These are phyloP conservation scores for Endoconidiophora polonica DNA, from an alignment of 2,329 filamentous ascomycete species.

Conservation along the genomic window DNA sequence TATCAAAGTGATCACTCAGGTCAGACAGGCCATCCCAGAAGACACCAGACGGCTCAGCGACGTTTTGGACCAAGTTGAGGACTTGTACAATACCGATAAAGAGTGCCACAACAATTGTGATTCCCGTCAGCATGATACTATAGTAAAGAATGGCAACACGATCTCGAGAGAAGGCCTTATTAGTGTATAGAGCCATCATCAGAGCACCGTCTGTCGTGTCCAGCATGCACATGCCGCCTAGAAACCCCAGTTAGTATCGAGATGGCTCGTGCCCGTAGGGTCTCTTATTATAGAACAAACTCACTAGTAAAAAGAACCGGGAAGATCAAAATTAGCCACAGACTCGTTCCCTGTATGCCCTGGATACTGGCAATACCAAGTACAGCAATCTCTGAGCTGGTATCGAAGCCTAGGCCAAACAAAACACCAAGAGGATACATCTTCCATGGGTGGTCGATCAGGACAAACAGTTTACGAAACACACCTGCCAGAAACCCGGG, in stretches of 20 bases:
- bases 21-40: constrained; percentile 82
- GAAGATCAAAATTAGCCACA: constrained; percentile 91
- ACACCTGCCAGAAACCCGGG: constrained; percentile 57
- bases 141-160: constrained; percentile 87
- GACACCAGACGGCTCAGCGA: constrained; percentile 51
- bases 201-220: constrained; percentile 86
- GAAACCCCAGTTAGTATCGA: not conserved
- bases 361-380: constrained; percentile 81
- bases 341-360: constrained; percentile 66
- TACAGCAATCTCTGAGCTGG: constrained; percentile 82
- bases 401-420: constrained; percentile 89
- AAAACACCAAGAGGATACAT: constrained; percentile 85
- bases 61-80: constrained; percentile 59
- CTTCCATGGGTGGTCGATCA: constrained; percentile 71
- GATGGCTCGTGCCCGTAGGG: not conserved
- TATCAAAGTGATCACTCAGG: constrained; percentile 66
- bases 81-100: constrained; percentile 79
- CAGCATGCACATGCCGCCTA: constrained; percentile 83
- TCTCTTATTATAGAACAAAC: constrained; percentile 13
- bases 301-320: constrained; percentile 72
- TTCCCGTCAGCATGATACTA: constrained; percentile 67
- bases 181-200: constrained; percentile 89
- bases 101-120: constrained; percentile 70
- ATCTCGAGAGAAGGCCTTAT: constrained; percentile 60
- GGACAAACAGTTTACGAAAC: constrained; percentile 58